Percentiles rank a stretch among this genome's conserved stretches.
These are phyloP conservation scores for Triticum monococcum DNA, from an alignment of 176 grass and related monocot species.

Conservation along the genomic window DNA sequence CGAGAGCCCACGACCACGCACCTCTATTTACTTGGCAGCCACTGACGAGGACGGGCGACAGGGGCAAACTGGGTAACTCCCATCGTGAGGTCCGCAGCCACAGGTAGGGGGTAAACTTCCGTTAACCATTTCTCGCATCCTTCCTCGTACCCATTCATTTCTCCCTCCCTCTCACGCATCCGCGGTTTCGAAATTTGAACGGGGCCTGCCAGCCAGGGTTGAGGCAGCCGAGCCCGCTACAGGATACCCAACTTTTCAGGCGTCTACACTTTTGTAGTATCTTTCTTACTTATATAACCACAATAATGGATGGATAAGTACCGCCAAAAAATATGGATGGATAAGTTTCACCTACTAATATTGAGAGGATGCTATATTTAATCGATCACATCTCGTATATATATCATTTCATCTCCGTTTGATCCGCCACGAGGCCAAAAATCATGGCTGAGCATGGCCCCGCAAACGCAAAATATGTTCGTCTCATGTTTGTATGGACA, in stretches of 20 bases:
- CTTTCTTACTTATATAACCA: no score
- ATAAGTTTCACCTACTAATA: no score
- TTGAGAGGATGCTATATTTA: no score
- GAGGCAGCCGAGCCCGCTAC: constrained; percentile 18
- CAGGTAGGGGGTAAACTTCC: background rate
- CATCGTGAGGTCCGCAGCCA: background rate
- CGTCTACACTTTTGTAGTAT: background rate
- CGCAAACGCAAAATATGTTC: no score
- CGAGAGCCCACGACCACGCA: background rate
- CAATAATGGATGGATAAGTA: no score
- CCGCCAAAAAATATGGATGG: no score
- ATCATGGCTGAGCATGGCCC: no score
- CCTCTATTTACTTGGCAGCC: constrained; percentile 1
- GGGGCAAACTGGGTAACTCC: background rate
- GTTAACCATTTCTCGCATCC: constrained; percentile 27
- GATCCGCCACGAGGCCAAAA: no score
- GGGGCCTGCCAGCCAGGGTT: background rate
- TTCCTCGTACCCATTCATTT: constrained; percentile 81
- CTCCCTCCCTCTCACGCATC: constrained; percentile 35
- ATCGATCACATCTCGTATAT: no score
- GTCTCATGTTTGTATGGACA: no score
- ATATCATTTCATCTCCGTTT: no score
- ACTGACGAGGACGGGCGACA: background rate
- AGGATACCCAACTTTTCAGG: constrained; percentile 20
- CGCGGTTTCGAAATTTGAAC: constrained; percentile 56